These are phyloP conservation scores for Talaromyces stipitatus DNA, from an alignment of 495 filamentous ascomycete genomes.

Conservation along the genomic window DNA sequence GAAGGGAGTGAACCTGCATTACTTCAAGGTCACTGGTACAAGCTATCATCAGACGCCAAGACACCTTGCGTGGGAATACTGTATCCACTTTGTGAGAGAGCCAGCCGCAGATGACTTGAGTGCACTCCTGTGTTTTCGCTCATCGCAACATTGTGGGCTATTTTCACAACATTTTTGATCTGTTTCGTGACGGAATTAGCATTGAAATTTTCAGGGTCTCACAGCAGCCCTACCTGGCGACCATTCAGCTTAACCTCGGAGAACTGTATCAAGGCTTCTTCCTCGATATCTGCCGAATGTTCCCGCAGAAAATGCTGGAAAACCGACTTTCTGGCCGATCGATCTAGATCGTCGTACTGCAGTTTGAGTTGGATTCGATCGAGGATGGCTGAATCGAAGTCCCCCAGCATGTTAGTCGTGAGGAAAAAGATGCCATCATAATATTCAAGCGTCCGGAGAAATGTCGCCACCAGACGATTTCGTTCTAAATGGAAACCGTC, in stretches of 20 bases:
- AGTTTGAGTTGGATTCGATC: slow-evolving; percentile 44
- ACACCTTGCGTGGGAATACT: slow-evolving; percentile 3
- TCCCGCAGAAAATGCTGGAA: slow-evolving; percentile 24
- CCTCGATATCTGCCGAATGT: background rate
- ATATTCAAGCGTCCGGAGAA: slow-evolving; percentile 46
- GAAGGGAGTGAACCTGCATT: too few species aligned
- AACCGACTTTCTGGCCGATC: slow-evolving; percentile 17
- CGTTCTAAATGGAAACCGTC: slow-evolving; percentile 23
- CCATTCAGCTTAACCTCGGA: background rate
- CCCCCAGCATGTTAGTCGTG: slow-evolving; percentile 44
- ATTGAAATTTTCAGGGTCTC: background rate
- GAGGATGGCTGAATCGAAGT: slow-evolving; percentile 44
- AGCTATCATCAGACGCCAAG: background rate
- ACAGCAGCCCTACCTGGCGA: slow-evolving; percentile 16
- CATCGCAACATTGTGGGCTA: slow-evolving; percentile 2
- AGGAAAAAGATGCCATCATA: slow-evolving; percentile 57
- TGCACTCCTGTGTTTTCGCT: background rate
- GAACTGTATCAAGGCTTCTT: background rate
- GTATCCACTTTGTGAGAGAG: background rate
- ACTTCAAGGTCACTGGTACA: too few species aligned
- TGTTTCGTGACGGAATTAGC: background rate
- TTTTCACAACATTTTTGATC: slow-evolving; percentile 4
- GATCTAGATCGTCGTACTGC: slow-evolving; percentile 34
- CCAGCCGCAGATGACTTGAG: background rate
- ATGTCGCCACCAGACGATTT: slow-evolving; percentile 42